These are phyloP conservation scores for Cryptococcus sp. DNA, from an alignment of 1,284 basidiomycete genomes.

Conservation along the genomic window DNA sequence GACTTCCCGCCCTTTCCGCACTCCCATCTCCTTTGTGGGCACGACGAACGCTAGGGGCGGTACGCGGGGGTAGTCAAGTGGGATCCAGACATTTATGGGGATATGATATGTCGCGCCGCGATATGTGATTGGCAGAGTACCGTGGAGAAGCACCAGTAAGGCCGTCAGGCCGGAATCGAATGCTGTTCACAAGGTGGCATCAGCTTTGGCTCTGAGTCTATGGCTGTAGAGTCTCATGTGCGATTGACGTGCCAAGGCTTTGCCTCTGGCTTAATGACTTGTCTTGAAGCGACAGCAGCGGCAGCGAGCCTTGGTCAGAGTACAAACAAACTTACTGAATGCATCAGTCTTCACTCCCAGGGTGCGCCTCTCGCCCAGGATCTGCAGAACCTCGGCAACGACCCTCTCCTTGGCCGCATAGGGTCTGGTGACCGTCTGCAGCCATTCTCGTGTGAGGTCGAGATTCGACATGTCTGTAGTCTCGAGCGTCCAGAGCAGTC, in stretches of 20 bases:
- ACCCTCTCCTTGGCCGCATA: constrained; percentile 66
- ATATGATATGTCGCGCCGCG: constrained; percentile 84
- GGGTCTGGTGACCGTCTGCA: constrained; percentile 66
- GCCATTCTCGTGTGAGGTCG: constrained; percentile 64
- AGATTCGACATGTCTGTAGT: constrained; percentile 34
- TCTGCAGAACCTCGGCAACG: constrained; percentile 66
- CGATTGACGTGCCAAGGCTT: too few species aligned
- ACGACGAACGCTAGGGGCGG: constrained; percentile 92
- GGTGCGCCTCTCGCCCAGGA: constrained; percentile 63
- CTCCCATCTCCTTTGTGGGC: constrained; percentile 89
- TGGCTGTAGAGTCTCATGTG: too few species aligned
- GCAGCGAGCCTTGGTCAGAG: constrained; percentile 17
- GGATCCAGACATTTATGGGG: constrained; percentile 85
- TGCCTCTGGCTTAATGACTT: too few species aligned
- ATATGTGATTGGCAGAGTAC: constrained; percentile 84
- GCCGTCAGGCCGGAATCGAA: constrained; percentile 94
- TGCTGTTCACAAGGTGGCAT: constrained; percentile 60
- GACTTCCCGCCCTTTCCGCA: constrained; percentile 72
- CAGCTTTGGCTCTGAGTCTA: neutral
- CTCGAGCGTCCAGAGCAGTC: neutral
- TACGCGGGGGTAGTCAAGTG: constrained; percentile 73
- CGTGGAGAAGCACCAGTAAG: constrained; percentile 84
- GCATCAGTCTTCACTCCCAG: constrained; percentile 87
- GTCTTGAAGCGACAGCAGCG: too few species aligned
- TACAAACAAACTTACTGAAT: constrained; percentile 67